Evolutionary conservation across 148 eudicot species (phyloP).

Genomic region (Persicaria tinctoria): DNA sequence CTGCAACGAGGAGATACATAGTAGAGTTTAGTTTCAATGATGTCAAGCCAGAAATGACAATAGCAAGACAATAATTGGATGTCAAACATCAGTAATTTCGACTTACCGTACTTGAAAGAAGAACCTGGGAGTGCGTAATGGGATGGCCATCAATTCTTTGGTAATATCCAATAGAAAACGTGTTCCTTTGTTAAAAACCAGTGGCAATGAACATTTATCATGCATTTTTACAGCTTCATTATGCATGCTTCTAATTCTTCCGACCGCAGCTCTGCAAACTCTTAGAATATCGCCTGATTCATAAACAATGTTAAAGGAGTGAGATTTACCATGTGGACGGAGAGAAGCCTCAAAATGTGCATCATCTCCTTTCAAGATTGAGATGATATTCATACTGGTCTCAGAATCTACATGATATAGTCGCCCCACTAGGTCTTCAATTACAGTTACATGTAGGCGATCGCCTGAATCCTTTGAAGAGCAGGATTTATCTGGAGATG

Average conservation of each 20-base stretch:
- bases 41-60: background rate
- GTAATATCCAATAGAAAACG: slow-evolving; percentile 33
- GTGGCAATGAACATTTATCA: slow-evolving; percentile 16
- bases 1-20: background rate
- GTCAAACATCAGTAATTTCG: background rate
- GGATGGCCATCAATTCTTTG: slow-evolving; percentile 43
- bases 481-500: slow-evolving; percentile 13
- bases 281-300: slow-evolving; percentile 30
- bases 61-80: background rate
- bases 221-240: slow-evolving; percentile 21
- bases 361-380: slow-evolving; percentile 32
- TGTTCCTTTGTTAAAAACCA: slow-evolving; percentile 20
- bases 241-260: slow-evolving; percentile 33
- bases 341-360: slow-evolving; percentile 23
- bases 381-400: slow-evolving; percentile 37
- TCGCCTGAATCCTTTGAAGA: slow-evolving; percentile 21
- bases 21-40: background rate
- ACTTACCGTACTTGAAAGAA: slow-evolving; percentile 74
- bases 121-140: slow-evolving; percentile 40
- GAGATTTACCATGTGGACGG: slow-evolving; percentile 24
- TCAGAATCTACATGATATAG: slow-evolving; percentile 42
- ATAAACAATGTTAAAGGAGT: slow-evolving; percentile 20
- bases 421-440: slow-evolving; percentile 47
- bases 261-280: slow-evolving; percentile 39
- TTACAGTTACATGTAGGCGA: slow-evolving; percentile 32